Percentiles rank a stretch among this genome's conserved stretches.
Evolutionary conservation across 306 rosid genomes (phyloP).

Genomic region (Sicyos baderoa): DNA sequence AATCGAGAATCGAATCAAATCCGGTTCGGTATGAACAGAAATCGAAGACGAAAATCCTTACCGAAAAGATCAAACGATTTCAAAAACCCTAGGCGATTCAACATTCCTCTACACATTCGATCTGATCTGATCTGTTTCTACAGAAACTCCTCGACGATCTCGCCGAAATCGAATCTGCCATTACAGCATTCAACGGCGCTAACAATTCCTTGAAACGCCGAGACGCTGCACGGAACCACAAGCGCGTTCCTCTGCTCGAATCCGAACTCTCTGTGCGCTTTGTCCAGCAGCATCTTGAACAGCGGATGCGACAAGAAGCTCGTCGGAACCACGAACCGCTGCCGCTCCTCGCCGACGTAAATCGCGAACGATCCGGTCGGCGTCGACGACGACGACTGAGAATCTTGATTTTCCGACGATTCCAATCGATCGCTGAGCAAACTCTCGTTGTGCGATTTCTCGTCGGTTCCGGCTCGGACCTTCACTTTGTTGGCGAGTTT

Average conservation of each 20-base stretch:
- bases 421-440: constrained; percentile 33
- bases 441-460: constrained; percentile 31
- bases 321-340: constrained; percentile 65
- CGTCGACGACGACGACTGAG: constrained; percentile 19
- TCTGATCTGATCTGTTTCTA: constrained; percentile 8
- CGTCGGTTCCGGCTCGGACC: constrained; percentile 28
- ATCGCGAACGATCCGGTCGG: constrained; percentile 72
- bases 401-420: constrained; percentile 24
- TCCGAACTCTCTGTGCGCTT: constrained; percentile 71
- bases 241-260: constrained; percentile 65
- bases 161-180: constrained; percentile 63
- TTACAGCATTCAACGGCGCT: constrained; percentile 65
- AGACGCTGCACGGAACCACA: constrained; percentile 70
- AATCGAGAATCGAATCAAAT: too few species aligned
- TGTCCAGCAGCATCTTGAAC: constrained; percentile 70
- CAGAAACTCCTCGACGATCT: constrained; percentile 57
- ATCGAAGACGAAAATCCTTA: too few species aligned
- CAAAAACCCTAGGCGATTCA: too few species aligned
- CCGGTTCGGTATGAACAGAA: too few species aligned
- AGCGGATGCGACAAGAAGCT: constrained; percentile 73
- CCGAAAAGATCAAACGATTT: too few species aligned
- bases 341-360: constrained; percentile 71
- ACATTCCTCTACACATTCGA: too few species aligned
- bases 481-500: constrained; percentile 71
- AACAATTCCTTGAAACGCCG: constrained; percentile 62